phyloP scores from a whole-genome alignment of 1,284 basidiomycete species.

The Microbotryum silenes-acaulis region DNA sequence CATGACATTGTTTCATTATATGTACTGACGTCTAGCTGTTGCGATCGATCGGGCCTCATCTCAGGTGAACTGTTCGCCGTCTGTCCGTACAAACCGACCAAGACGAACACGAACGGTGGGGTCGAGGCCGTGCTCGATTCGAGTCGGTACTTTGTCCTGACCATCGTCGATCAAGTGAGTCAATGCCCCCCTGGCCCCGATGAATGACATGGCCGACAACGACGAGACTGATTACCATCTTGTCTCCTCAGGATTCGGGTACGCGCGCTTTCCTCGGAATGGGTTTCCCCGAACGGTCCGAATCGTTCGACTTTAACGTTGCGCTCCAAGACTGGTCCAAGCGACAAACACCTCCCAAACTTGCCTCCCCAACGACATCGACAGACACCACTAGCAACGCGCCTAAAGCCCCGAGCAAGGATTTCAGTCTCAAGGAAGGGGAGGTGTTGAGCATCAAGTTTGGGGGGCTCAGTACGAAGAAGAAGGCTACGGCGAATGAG shows the following conservation, averaged over 20 bases:
- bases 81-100: slow-evolving; percentile 72
- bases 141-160: slow-evolving; percentile 59
- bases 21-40: background rate
- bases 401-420: slow-evolving; percentile 61
- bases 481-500: slow-evolving; percentile 34
- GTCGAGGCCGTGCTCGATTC: slow-evolving; percentile 95
- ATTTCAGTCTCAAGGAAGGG: slow-evolving; percentile 91
- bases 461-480: slow-evolving; percentile 54
- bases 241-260: slow-evolving; percentile 52
- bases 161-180: slow-evolving; percentile 29
- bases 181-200: too few relatives aligned
- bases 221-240: too few relatives aligned
- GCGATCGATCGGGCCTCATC: background rate
- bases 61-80: slow-evolving; percentile 70
- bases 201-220: too few relatives aligned
- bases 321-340: slow-evolving; percentile 62
- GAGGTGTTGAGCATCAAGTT: slow-evolving; percentile 90
- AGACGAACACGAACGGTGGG: slow-evolving; percentile 49
- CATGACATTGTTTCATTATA: background rate
- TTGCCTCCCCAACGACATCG: slow-evolving; percentile 33
- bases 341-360: slow-evolving; percentile 41
- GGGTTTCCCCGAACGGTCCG: slow-evolving; percentile 78
- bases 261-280: slow-evolving; percentile 86
- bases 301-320: slow-evolving; percentile 92
- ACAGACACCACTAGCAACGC: slow-evolving; percentile 43